Conservation (phyloP, 2,329 filamentous ascomycete species). For the Fusarium euwallaceae region DNA sequence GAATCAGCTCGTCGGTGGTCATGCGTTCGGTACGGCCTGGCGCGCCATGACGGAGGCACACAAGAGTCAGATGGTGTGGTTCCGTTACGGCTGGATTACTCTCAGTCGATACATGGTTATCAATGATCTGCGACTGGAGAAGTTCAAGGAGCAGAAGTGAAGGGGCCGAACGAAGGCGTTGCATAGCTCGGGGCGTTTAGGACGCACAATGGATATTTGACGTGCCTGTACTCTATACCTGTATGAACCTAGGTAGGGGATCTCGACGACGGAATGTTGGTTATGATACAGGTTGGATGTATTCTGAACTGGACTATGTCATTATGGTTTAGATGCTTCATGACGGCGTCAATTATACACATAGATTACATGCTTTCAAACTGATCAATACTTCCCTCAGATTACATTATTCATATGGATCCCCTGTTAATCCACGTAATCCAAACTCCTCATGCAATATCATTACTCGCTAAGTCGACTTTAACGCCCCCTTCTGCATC, state of each 20-base stretch:
- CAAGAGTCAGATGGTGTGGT: slow-evolving; percentile 98
- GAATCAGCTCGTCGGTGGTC: slow-evolving; percentile 74
- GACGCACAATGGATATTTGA: slow-evolving; percentile 16
- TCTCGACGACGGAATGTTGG: not conserved
- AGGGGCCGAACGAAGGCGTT: slow-evolving; percentile 6
- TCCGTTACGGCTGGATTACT: slow-evolving; percentile 94
- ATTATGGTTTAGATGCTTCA: not conserved
- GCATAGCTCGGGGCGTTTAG: slow-evolving; percentile 33
- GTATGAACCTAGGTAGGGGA: not conserved
- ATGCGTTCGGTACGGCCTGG: slow-evolving; percentile 72
- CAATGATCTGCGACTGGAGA: slow-evolving; percentile 81
- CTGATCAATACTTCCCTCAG: not conserved
- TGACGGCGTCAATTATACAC: slow-evolving; percentile 3
- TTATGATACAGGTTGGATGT: not conserved
- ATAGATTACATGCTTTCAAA: not conserved
- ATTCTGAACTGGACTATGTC: not conserved
- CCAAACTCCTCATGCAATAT: not conserved
- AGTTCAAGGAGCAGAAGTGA: slow-evolving; percentile 39
- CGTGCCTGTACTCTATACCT: slow-evolving; percentile 14
- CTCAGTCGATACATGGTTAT: slow-evolving; percentile 95
- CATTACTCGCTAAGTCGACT: slow-evolving; percentile 33
- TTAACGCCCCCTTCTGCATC: slow-evolving; percentile 42
- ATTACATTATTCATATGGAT: not conserved
- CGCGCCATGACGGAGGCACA: slow-evolving; percentile 91
- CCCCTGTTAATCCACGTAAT: not conserved